A percentile compares a stretch with the other conserved stretches of the same genome.
phyloP scores from a whole-genome alignment of 257 asterid genomes.

The Solanum appendiculatum region DNA sequence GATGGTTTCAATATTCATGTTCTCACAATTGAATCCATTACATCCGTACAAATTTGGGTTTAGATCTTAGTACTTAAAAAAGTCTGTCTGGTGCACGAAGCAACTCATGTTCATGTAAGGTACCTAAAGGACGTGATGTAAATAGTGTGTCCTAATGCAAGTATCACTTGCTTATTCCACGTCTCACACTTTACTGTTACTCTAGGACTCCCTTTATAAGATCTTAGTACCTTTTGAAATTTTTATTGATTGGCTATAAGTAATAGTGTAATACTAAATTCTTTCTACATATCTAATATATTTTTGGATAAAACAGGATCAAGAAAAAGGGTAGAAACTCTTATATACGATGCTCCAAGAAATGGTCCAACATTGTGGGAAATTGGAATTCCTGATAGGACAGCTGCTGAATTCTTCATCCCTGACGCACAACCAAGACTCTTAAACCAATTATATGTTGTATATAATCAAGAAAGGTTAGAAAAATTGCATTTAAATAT shows the following conservation, averaged over 20 bases:
- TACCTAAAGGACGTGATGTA: background rate
- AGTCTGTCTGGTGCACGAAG: background rate
- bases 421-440: slow-evolving; percentile 69
- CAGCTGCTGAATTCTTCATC: slow-evolving; percentile 66
- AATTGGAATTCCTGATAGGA: slow-evolving; percentile 78
- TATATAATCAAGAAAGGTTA: slow-evolving; percentile 23
- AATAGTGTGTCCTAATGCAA: background rate
- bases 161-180: background rate
- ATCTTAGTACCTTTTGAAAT: background rate
- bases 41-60: background rate
- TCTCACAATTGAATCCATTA: background rate
- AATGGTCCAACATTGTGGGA: slow-evolving; percentile 85
- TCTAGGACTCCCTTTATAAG: background rate
- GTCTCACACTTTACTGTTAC: background rate
- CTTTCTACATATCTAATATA: background rate
- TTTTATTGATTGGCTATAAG: background rate
- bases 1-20: background rate
- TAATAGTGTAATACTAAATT: background rate
- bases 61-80: background rate
- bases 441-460: slow-evolving; percentile 43
- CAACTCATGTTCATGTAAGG: background rate
- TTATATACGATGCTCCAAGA: slow-evolving; percentile 55
- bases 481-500: too few species aligned
- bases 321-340: slow-evolving; percentile 27
- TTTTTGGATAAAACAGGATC: slow-evolving; percentile 20